A percentile compares a stretch with the other conserved stretches of the same genome.
Conservation (phyloP, 345 rosid genomes). For the Murraya paniculata region DNA sequence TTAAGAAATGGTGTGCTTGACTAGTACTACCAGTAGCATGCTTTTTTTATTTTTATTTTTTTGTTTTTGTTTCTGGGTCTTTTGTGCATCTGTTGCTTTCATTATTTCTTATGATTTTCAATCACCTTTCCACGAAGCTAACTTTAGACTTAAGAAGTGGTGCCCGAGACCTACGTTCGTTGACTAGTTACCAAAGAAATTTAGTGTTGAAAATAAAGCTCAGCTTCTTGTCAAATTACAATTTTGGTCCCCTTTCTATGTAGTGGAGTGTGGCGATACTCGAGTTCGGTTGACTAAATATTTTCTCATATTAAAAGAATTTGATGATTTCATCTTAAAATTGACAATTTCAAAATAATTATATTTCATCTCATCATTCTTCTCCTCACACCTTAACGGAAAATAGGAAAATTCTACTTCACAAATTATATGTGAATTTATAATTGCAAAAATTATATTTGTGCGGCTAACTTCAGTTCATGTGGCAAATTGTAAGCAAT, state of each 20-base stretch:
- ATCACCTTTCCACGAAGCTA: background rate
- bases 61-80: background rate
- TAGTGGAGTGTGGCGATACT: background rate
- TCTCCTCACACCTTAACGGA: too few relatives aligned
- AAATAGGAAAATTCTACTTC: too few relatives aligned
- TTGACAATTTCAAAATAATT: background rate
- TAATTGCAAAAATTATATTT: too few relatives aligned
- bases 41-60: too few relatives aligned
- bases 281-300: too few relatives aligned
- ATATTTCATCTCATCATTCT: too few relatives aligned
- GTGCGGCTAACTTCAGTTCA: too few relatives aligned
- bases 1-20: background rate
- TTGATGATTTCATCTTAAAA: too few relatives aligned
- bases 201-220: background rate
- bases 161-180: background rate
- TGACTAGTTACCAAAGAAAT: background rate
- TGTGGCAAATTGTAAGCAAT: too few relatives aligned
- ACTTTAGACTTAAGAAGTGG: background rate
- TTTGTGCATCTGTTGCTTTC: background rate
- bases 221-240: too few relatives aligned
- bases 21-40: background rate
- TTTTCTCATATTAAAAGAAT: too few relatives aligned
- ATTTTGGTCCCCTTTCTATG: background rate
- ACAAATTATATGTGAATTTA: too few relatives aligned
- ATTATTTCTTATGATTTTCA: background rate